Evolutionary conservation across 1,284 basidiomycete genomes (phyloP).

Genomic region (Chiua sp.): DNA sequence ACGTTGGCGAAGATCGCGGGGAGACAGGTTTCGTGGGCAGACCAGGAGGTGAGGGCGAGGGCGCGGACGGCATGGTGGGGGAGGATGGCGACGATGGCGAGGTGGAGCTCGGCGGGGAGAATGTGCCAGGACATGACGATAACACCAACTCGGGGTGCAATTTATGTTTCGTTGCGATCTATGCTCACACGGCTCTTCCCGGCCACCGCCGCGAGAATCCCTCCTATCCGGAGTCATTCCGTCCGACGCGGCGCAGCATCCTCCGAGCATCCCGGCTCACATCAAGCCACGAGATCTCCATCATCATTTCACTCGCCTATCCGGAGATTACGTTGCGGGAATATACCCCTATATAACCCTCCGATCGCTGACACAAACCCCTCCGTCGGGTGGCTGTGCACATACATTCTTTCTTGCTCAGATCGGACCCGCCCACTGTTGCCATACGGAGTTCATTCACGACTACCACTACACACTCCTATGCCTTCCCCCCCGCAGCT

Average conservation of each 20-base stretch:
- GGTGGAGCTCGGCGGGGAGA: slow-evolving; percentile 70
- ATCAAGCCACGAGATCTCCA: slow-evolving; percentile 4
- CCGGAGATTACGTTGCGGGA: too few relatives aligned
- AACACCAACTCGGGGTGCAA: too few relatives aligned
- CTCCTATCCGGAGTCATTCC: slow-evolving; percentile 27
- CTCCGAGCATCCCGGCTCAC: slow-evolving; percentile 26
- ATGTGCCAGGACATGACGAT: slow-evolving; percentile 53
- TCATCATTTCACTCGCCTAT: not conserved
- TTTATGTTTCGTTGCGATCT: too few relatives aligned
- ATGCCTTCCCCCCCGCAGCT: slow-evolving; percentile 51
- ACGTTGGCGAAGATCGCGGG: slow-evolving; percentile 65
- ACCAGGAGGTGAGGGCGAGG: slow-evolving; percentile 47
- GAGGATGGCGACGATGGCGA: slow-evolving; percentile 59
- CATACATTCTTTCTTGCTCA: too few relatives aligned
- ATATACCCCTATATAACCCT: too few relatives aligned
- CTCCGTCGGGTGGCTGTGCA: not conserved
- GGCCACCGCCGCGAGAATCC: slow-evolving; percentile 24
- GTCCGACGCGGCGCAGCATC: slow-evolving; percentile 25
- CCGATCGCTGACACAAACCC: too few relatives aligned
- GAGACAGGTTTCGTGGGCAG: slow-evolving; percentile 58
- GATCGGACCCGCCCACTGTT: too few relatives aligned
- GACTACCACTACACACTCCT: slow-evolving; percentile 24
- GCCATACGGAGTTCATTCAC: not conserved
- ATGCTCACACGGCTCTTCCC: not conserved
- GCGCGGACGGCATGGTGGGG: slow-evolving; percentile 42